phyloP scores from a whole-genome alignment of 257 asterid species.

The Vinca minor region DNA sequence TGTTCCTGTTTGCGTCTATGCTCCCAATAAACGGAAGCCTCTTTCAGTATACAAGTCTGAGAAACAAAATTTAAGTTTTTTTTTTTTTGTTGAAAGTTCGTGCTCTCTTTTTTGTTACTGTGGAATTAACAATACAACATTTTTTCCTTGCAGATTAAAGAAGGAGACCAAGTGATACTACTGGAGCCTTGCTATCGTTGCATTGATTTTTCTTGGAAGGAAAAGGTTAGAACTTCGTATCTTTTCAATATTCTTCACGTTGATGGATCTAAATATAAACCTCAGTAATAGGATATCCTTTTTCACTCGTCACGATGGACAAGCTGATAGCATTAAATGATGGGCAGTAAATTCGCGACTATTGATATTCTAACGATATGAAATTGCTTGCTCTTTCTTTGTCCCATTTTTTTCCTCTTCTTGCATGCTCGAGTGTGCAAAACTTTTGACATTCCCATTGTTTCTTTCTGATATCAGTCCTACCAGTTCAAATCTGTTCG shows the following conservation, averaged over 20 bases:
- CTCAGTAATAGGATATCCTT: neutral
- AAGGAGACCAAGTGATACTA: slow-evolving; percentile 67
- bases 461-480: slow-evolving; percentile 34
- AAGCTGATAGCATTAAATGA: neutral
- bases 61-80: neutral
- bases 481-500: slow-evolving; percentile 81
- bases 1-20: no score
- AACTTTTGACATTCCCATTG: slow-evolving; percentile 1
- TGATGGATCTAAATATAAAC: neutral
- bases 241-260: slow-evolving; percentile 1
- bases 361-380: no score
- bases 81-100: no score
- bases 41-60: neutral
- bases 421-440: neutral
- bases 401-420: neutral
- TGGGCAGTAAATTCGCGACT: neutral
- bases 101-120: neutral
- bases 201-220: slow-evolving; percentile 72
- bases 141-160: slow-evolving; percentile 54
- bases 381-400: no score
- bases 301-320: neutral
- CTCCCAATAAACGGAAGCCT: slow-evolving; percentile 5
- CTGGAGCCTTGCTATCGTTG: slow-evolving; percentile 61
- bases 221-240: slow-evolving; percentile 44
- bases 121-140: neutral